phyloP scores from a whole-genome alignment of 192 early-diverging fungal species.

The Mortierella alpina region DNA sequence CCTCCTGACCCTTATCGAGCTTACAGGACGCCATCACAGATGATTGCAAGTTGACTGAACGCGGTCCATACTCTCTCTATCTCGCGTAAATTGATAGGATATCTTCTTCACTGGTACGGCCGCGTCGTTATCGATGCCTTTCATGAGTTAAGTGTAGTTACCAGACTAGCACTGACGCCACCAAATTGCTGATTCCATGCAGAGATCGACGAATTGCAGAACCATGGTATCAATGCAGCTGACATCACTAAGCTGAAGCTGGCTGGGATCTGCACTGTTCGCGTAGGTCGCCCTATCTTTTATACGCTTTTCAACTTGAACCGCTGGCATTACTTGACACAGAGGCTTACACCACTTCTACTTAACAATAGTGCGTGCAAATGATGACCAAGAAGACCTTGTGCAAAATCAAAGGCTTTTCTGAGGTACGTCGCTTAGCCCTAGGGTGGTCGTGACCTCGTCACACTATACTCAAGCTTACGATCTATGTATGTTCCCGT shows the following conservation, averaged over 20 bases:
- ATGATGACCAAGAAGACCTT: conserved; percentile 77
- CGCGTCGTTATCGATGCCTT: background rate
- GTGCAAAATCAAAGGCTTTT: conserved; percentile 82
- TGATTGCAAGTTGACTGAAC: no score
- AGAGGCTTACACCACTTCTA: background rate
- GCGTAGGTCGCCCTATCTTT: conserved; percentile 53
- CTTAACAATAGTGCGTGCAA: conserved; percentile 67
- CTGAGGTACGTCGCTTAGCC: conserved; percentile 58
- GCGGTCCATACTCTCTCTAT: no score
- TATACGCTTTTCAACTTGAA: background rate
- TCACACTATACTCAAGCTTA: background rate
- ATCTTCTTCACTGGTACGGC: conserved; percentile 35
- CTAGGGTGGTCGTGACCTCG: background rate
- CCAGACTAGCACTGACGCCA: background rate
- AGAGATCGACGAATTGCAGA: conserved; percentile 67
- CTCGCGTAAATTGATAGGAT: conserved; percentile 9
- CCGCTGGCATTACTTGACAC: no score
- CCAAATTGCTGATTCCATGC: background rate
- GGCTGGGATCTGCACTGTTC: conserved; percentile 80
- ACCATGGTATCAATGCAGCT: conserved; percentile 77
- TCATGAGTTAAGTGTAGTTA: no score
- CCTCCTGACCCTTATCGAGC: background rate
- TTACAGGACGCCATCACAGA: no score
- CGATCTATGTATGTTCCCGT: background rate
- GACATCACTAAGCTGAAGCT: conserved; percentile 86